Base-by-base conservation (phyloP, 1,284 basidiomycete species). In the Moesziomyces parantarcticus region DNA sequence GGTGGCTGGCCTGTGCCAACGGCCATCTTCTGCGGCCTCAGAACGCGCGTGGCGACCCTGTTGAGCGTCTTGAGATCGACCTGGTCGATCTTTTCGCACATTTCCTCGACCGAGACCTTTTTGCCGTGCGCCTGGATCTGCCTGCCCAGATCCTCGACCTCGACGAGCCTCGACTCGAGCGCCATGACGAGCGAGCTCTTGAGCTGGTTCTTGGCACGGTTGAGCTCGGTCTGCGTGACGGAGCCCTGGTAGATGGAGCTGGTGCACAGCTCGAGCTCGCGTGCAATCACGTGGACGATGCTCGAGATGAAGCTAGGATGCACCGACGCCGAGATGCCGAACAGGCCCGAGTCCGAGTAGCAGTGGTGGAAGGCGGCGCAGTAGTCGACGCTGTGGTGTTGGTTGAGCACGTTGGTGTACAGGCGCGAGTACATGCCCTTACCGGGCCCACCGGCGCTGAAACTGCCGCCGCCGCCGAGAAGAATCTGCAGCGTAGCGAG, bases 361-460 rank as follows among this genome's bases (percentile, higher is more conserved):
- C 96, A 96, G 85, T 98, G 95, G 84, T 98, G 94, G 90, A 97
- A 97, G 26, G 93, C 92, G n/a, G 93, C 91, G 84, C 95, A 97
- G 84, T 94, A 93, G 85, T 99, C 96, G 81, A 99, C 89, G 79
- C 93, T 91, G 65, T 94, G 90, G 86, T 93, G 92, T 81, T 93
- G 92, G 84, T 98, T 97, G 68, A 99, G 89, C 75, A 99, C 94
- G 83, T 95, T 91, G n/a, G 94, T 96, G 87, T 98, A 98, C 53
- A 98, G 86, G 20, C 96, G 91, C 40, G 93, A 94, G 87, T 97
- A 98, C 94, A 99, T 98, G 78, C 96, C 97, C 87, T 99, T 99
- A 44, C 96, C 96, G 2, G 96, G 96, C 3, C 96, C 96, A 73
- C 92, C 93, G 20, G 95, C 95, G 41, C 93, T 95, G 87, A 98